Evolutionary conservation across 352 stramenopile species (phyloP).

Genomic region (Blastocystis hominis): DNA sequence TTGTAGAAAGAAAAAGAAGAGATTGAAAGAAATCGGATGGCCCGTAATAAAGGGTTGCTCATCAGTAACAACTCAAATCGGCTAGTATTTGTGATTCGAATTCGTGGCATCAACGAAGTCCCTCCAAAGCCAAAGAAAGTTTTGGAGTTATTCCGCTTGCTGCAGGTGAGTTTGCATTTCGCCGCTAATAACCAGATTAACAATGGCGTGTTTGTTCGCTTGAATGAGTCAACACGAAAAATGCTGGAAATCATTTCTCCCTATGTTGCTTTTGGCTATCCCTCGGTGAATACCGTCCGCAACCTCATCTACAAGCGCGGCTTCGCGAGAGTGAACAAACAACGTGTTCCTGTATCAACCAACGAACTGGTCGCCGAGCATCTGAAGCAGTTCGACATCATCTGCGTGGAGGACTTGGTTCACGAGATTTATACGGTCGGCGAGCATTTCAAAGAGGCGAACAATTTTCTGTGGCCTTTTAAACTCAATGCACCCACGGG

Average conservation of each 20-base stretch:
- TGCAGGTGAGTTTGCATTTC: constrained; percentile 67
- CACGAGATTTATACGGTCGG: constrained; percentile 97
- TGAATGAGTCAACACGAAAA: constrained; percentile 96
- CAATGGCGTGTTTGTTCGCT: constrained; percentile 94
- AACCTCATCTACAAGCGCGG: constrained; percentile 97
- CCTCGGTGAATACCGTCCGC: constrained; percentile 85
- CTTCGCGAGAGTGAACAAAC: constrained; percentile 91
- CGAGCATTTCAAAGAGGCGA: constrained; percentile 93
- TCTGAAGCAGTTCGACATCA: constrained; percentile 85
- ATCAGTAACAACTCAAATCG: constrained; percentile 84
- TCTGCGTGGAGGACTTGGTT: constrained; percentile 96
- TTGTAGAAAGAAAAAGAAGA: constrained; percentile 78
- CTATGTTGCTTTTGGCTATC: constrained; percentile 80
- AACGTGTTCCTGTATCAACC: constrained; percentile 88
- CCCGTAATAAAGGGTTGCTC: constrained; percentile 88
- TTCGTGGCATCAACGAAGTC: constrained; percentile 83
- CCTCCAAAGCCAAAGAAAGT: constrained; percentile 72
- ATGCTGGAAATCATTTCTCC: constrained; percentile 75
- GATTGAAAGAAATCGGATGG: constrained; percentile 82
- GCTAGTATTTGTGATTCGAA: constrained; percentile 91
- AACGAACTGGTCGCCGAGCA: constrained; percentile 91
- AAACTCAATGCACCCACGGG: constrained; percentile 91
- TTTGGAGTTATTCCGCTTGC: constrained; percentile 92
- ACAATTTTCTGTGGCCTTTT: constrained; percentile 99
- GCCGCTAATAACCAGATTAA: constrained; percentile 71